Percentiles rank a stretch among this genome's conserved stretches.
These are phyloP conservation scores for Fusarium sp. DNA, from an alignment of 2,329 filamentous ascomycete genomes.

Conservation along the genomic window DNA sequence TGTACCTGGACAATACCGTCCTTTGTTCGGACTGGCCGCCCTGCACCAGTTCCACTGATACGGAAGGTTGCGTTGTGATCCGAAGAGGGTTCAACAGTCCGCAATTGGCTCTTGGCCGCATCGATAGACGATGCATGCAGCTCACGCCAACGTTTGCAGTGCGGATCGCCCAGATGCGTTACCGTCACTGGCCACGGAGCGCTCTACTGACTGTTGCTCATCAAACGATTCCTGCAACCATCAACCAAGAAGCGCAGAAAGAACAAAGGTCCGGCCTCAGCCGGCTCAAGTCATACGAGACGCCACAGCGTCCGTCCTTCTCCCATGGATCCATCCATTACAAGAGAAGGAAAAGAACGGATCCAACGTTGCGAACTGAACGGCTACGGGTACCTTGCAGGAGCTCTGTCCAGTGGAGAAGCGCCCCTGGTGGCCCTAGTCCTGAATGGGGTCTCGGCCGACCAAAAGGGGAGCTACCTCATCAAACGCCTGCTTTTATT, in stretches of 20 bases:
- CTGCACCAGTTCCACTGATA: constrained; percentile 7
- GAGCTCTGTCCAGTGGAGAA: constrained; percentile 30
- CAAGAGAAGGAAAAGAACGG: constrained; percentile 6
- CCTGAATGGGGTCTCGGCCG: constrained; percentile 18
- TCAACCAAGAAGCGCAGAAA: constrained; percentile 16
- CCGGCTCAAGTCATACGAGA: constrained; percentile 28
- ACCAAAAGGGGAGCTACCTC: constrained; percentile 42
- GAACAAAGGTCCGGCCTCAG: constrained; percentile 23
- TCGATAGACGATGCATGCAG: constrained; percentile 11
- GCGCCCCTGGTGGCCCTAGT: constrained; percentile 21
- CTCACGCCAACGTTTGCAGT: constrained; percentile 13
- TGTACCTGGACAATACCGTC: constrained; percentile 1
- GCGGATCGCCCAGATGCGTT: constrained; percentile 7
- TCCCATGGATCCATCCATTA: background rate
- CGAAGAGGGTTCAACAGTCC: background rate
- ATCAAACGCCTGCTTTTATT: constrained; percentile 40
- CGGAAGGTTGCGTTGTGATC: constrained; percentile 8
- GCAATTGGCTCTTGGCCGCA: constrained; percentile 18
- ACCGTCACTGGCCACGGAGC: constrained; percentile 15
- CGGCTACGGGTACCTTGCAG: constrained; percentile 42
- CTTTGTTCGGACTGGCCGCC: constrained; percentile 25
- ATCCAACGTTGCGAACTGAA: constrained; percentile 25
- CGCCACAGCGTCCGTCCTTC: constrained; percentile 29
- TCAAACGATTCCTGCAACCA: constrained; percentile 26
- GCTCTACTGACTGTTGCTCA: background rate